Evolutionary conservation across 257 asterid genomes (phyloP).

Genomic region (Solanum sitiens): DNA sequence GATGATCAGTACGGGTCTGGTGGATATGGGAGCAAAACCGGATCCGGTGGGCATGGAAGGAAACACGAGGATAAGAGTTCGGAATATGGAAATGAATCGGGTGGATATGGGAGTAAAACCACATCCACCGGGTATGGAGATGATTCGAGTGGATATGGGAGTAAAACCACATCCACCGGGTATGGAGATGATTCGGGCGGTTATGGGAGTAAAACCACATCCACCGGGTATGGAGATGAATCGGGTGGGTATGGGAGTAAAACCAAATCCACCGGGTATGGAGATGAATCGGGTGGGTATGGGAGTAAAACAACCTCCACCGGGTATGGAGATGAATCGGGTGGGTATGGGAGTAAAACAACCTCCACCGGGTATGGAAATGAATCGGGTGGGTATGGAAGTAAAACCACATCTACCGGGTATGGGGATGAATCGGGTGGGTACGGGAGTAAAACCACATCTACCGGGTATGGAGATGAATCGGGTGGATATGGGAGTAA

Average conservation of each 20-base stretch:
- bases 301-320: not conserved
- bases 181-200: not conserved
- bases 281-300: not conserved
- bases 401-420: not conserved
- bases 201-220: not conserved
- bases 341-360: not conserved
- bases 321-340: not conserved
- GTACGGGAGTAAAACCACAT: not conserved
- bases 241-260: not conserved
- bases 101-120: not conserved
- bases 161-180: not conserved
- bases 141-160: not conserved
- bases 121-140: not conserved
- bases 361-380: not conserved
- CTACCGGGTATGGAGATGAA: not conserved
- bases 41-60: not conserved
- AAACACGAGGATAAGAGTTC: not conserved
- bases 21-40: not conserved
- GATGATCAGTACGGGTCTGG: not conserved
- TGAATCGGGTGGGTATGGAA: not conserved
- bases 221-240: not conserved
- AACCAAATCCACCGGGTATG: not conserved
- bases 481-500: not conserved
- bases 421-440: not conserved
- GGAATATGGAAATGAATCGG: not conserved